Percentiles rank a stretch among this genome's conserved stretches.
phyloP scores from a whole-genome alignment of 805 yeast genomes.

The Kazachstania bromeliacearum region DNA sequence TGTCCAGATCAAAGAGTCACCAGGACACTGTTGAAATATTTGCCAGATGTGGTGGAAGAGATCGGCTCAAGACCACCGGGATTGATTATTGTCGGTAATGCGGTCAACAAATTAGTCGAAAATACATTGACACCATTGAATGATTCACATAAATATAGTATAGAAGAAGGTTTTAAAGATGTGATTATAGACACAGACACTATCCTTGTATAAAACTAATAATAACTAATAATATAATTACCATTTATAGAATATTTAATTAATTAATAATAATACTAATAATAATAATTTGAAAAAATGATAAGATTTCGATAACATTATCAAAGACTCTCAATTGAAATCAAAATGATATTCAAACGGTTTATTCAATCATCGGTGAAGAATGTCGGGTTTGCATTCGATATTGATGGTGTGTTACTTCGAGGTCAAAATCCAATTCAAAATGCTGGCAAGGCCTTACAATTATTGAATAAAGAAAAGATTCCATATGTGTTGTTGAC shows the following conservation, averaged over 20 bases:
- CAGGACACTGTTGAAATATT: slow-evolving; percentile 56
- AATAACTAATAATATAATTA: too few species aligned
- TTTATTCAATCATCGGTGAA: slow-evolving; percentile 10
- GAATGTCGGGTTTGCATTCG: slow-evolving; percentile 27
- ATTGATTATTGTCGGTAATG: slow-evolving; percentile 67
- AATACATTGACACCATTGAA: slow-evolving; percentile 12
- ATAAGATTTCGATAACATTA: background rate
- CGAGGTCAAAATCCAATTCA: slow-evolving; percentile 64
- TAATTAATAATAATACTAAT: background rate
- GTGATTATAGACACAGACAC: slow-evolving; percentile 6
- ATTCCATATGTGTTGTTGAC: slow-evolving; percentile 80
- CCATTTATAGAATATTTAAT: too few species aligned
- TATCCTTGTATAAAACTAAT: slow-evolving; percentile 2
- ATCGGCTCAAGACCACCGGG: slow-evolving; percentile 93
- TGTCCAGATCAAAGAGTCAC: slow-evolving; percentile 88
- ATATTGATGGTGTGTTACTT: slow-evolving; percentile 80
- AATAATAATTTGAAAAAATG: background rate
- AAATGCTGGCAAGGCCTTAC: slow-evolving; percentile 52
- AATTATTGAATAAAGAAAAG: slow-evolving; percentile 39
- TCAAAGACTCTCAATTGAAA: background rate
- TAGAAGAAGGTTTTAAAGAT: slow-evolving; percentile 32
- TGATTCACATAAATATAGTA: slow-evolving; percentile 14
- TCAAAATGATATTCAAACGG: slow-evolving; percentile 10
- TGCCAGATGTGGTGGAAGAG: slow-evolving; percentile 63
- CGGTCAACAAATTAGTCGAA: slow-evolving; percentile 46